These are phyloP conservation scores for Sporothrix sp. DNA, from an alignment of 2,329 filamentous ascomycete species.

Conservation along the genomic window DNA sequence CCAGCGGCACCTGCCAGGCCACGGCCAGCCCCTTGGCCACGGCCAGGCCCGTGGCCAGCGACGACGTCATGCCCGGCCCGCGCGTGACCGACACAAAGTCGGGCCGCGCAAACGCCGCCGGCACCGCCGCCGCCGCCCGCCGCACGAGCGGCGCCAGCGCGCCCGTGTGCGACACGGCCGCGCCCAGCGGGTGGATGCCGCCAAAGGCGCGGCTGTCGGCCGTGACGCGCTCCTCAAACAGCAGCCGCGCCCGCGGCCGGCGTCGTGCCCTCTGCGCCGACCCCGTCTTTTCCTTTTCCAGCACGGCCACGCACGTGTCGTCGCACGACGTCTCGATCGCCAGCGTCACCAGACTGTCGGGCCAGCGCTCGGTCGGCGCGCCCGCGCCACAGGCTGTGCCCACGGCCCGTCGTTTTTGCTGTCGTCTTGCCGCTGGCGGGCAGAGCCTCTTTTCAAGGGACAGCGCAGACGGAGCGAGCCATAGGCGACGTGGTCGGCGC, in stretches of 20 bases:
- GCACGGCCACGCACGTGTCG: slow-evolving; percentile 80
- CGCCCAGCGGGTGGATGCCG: slow-evolving; percentile 71
- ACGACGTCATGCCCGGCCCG: slow-evolving; percentile 79
- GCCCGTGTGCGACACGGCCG: slow-evolving; percentile 65
- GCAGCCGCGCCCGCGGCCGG: slow-evolving; percentile 44
- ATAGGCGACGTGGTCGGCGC: no score
- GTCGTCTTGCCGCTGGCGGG: no score
- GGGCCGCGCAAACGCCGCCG: slow-evolving; percentile 13
- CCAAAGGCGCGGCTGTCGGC: slow-evolving; percentile 64
- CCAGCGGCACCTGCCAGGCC: slow-evolving; percentile 71
- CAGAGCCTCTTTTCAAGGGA: no score
- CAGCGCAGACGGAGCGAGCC: no score
- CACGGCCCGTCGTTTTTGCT: no score
- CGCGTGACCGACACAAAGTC: slow-evolving; percentile 85
- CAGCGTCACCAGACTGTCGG: slow-evolving; percentile 35
- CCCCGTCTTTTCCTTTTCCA: slow-evolving; percentile 44
- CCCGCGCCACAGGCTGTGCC: no score
- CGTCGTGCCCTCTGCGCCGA: neutral
- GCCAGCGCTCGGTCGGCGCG: no score
- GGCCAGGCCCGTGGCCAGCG: slow-evolving; percentile 67
- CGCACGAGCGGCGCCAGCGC: slow-evolving; percentile 59
- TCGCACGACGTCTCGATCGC: slow-evolving; percentile 85
- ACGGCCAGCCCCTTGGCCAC: slow-evolving; percentile 79
- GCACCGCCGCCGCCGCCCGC: slow-evolving; percentile 49
- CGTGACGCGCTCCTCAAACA: slow-evolving; percentile 74